A percentile compares a stretch with the other conserved stretches of the same genome.
Evolutionary conservation across 345 rosid species (phyloP).

Genomic region (Ailanthus altissimus): DNA sequence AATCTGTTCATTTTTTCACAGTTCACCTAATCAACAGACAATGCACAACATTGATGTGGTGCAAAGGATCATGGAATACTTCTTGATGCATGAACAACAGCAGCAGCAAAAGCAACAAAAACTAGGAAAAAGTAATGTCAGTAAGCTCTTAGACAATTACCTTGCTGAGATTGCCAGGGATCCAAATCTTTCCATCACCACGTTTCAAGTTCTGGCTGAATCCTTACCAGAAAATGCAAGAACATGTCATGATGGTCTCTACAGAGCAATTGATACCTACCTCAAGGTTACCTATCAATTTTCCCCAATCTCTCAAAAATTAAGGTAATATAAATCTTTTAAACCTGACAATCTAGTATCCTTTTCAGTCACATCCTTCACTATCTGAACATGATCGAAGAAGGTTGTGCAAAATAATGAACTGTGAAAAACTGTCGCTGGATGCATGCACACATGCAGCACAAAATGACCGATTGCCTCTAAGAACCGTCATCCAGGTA

Average conservation of each 20-base stretch:
- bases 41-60: constrained; percentile 67
- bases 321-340: neutral
- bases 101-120: constrained; percentile 46
- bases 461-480: constrained; percentile 86
- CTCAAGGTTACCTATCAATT: constrained; percentile 58
- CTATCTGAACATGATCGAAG: constrained; percentile 70
- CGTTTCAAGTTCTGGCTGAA: constrained; percentile 83
- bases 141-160: constrained; percentile 78
- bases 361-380: constrained; percentile 70
- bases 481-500: constrained; percentile 86
- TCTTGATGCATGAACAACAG: constrained; percentile 74
- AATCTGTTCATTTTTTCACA: constrained; percentile 28
- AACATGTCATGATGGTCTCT: constrained; percentile 81
- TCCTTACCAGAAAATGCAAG: constrained; percentile 65
- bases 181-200: constrained; percentile 67
- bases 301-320: neutral
- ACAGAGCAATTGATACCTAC: constrained; percentile 88
- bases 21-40: constrained; percentile 52
- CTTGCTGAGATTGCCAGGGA: constrained; percentile 77
- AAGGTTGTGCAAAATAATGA: constrained; percentile 74
- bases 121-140: constrained; percentile 53
- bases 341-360: constrained; percentile 5
- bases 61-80: constrained; percentile 73
- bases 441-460: constrained; percentile 95
- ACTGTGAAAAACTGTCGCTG: constrained; percentile 72